These are phyloP conservation scores for Vigna nakashimae DNA, from an alignment of 306 rosid species.

Conservation along the genomic window DNA sequence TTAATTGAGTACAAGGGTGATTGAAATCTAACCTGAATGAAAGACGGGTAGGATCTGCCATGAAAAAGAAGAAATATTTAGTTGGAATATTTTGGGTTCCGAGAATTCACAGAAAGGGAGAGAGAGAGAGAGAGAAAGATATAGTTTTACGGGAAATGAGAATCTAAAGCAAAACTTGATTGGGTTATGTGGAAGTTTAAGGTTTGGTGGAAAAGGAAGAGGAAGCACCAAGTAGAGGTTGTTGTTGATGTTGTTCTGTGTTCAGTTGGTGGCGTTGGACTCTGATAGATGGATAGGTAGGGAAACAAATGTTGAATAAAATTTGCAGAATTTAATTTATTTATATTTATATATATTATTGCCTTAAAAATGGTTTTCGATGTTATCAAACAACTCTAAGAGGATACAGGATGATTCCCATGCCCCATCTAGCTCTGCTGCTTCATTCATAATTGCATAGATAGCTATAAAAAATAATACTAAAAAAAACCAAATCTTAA, in stretches of 20 bases:
- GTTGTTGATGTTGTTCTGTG: slow-evolving; percentile 12
- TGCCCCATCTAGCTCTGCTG: not conserved
- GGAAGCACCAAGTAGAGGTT: not conserved
- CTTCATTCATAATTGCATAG: not conserved
- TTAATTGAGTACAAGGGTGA: not conserved
- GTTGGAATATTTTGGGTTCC: slow-evolving; percentile 23
- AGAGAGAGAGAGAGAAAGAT: not conserved
- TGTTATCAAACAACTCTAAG: not conserved
- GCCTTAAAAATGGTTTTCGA: not conserved
- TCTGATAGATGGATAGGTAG: not conserved
- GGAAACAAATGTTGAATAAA: slow-evolving; percentile 23
- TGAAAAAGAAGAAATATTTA: slow-evolving; percentile 51
- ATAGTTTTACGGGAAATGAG: slow-evolving; percentile 26
- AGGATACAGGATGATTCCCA: not conserved
- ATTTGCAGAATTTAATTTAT: slow-evolving; percentile 25
- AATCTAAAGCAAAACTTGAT: slow-evolving; percentile 10
- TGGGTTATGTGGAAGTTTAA: slow-evolving; percentile 32
- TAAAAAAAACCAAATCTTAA: not conserved
- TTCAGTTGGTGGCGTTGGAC: slow-evolving; percentile 34
- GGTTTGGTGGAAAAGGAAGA: slow-evolving; percentile 14
- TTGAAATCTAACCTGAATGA: slow-evolving; percentile 61
- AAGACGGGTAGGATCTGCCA: slow-evolving; percentile 61
- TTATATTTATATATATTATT: not conserved
- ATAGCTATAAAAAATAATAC: not conserved
- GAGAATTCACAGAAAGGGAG: not conserved